Conservation (phyloP, 176 grass and related monocot genomes). For the Oryza meyeriana region DNA sequence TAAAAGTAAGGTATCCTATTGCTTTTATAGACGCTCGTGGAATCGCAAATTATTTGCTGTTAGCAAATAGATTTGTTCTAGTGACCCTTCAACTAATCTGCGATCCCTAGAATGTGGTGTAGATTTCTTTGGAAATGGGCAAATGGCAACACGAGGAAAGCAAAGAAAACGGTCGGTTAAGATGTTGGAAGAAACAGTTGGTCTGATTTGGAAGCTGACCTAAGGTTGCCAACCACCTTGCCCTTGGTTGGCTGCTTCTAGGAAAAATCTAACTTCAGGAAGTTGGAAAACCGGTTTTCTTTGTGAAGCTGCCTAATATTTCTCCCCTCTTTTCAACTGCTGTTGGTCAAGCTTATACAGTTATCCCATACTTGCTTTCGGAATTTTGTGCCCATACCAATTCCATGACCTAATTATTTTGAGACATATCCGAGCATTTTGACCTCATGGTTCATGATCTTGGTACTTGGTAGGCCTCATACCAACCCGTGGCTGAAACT, state of each 20-base stretch:
- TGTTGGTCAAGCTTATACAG: slow-evolving; percentile 39
- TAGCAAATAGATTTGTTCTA: slow-evolving; percentile 8
- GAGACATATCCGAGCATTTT: slow-evolving; percentile 29
- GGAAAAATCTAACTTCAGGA: slow-evolving; percentile 33
- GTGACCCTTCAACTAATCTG: slow-evolving; percentile 17
- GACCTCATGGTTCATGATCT: slow-evolving; percentile 32
- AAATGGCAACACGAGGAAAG: slow-evolving; percentile 5
- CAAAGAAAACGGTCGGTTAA: neutral
- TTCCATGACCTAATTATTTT: slow-evolving; percentile 31
- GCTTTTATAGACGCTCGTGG: slow-evolving; percentile 5
- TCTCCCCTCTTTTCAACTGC: slow-evolving; percentile 31
- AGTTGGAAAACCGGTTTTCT: slow-evolving; percentile 1
- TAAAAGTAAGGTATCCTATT: neutral
- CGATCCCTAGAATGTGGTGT: neutral
- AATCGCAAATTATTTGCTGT: slow-evolving; percentile 7
- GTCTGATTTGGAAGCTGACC: slow-evolving; percentile 45
- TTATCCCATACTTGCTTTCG: slow-evolving; percentile 14
- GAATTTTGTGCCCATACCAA: slow-evolving; percentile 31
- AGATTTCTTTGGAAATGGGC: slow-evolving; percentile 19
- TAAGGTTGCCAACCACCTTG: slow-evolving; percentile 39
- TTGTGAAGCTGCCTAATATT: slow-evolving; percentile 37
- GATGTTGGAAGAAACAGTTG: slow-evolving; percentile 27
- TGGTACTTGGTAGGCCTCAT: slow-evolving; percentile 11
- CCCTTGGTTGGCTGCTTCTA: slow-evolving; percentile 17
- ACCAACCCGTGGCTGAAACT: slow-evolving; percentile 10